Conservation (phyloP, 2,329 filamentous ascomycete genomes). For the Stachybotrys chartarum region DNA sequence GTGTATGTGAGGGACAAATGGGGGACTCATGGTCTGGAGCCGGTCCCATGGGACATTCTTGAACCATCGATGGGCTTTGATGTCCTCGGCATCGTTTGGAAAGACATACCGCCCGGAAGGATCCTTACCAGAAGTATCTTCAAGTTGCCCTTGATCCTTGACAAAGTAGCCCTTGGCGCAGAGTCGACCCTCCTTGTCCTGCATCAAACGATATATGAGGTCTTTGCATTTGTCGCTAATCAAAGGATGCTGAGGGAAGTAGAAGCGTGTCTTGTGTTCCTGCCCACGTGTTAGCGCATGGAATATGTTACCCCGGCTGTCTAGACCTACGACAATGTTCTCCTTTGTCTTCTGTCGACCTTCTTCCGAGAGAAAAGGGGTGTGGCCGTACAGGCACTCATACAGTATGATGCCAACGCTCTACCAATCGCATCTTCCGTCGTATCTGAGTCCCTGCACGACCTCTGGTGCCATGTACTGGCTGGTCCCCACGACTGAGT, state of each 20-base stretch:
- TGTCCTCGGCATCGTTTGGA: conserved; percentile 77
- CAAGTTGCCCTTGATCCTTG: conserved; percentile 43
- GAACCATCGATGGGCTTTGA: conserved; percentile 87
- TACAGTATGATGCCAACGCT: conserved; percentile 91
- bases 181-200: conserved; percentile 67
- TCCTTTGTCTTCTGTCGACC: conserved; percentile 74
- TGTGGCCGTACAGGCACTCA: conserved; percentile 88
- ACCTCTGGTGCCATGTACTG: conserved; percentile 99
- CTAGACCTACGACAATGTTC: conserved; percentile 63
- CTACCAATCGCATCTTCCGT: conserved; percentile 95
- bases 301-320: not conserved
- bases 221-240: conserved; percentile 69
- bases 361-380: conserved; percentile 79
- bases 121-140: conserved; percentile 5
- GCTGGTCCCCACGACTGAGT: conserved; percentile 87
- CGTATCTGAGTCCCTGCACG: conserved; percentile 72
- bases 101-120: conserved; percentile 56
- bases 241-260: conserved; percentile 59
- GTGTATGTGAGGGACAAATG: conserved; percentile 70
- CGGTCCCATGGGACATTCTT: conserved; percentile 69
- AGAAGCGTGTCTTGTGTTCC: conserved; percentile 64
- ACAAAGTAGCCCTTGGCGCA: conserved; percentile 68
- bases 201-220: conserved; percentile 64
- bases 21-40: conserved; percentile 63
- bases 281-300: conserved; percentile 22